Conservation (phyloP, 192 early-diverging fungal species). For the Coemansia sp. region DNA sequence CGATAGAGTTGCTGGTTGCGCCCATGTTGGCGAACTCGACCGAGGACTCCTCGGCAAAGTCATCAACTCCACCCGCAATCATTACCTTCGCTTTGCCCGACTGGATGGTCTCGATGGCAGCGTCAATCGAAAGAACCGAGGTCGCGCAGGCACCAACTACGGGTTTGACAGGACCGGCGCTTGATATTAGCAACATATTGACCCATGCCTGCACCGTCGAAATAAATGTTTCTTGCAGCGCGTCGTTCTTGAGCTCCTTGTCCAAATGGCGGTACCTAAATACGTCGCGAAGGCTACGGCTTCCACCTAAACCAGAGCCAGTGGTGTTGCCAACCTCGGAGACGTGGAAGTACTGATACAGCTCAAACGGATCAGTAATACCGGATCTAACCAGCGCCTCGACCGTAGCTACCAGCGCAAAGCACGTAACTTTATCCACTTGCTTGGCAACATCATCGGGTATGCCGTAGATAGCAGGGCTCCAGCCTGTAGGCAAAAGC, state of each 20-base stretch:
- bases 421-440: conserved; percentile 85
- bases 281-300: conserved; percentile 44
- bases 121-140: conserved; percentile 84
- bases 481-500: conserved; percentile 92
- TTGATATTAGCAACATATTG: conserved; percentile 88
- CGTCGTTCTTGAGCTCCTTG: conserved; percentile 77
- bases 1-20: conserved; percentile 80
- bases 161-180: conserved; percentile 82
- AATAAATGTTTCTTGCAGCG: conserved; percentile 70
- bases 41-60: conserved; percentile 82
- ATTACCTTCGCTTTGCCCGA: conserved; percentile 87
- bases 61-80: conserved; percentile 87
- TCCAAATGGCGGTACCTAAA: conserved; percentile 76
- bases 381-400: conserved; percentile 87
- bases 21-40: conserved; percentile 95
- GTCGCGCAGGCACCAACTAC: conserved; percentile 87
- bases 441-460: conserved; percentile 87
- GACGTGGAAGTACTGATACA: conserved; percentile 94
- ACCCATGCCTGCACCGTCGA: conserved; percentile 44
- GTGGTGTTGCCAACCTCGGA: conserved; percentile 86
- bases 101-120: conserved; percentile 84
- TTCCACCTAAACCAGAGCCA: conserved; percentile 86
- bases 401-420: conserved; percentile 82
- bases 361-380: conserved; percentile 94
- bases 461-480: conserved; percentile 83